These are phyloP conservation scores for Selaginella tamariscina DNA, from an alignment of 75 land plant species.

Conservation along the genomic window DNA sequence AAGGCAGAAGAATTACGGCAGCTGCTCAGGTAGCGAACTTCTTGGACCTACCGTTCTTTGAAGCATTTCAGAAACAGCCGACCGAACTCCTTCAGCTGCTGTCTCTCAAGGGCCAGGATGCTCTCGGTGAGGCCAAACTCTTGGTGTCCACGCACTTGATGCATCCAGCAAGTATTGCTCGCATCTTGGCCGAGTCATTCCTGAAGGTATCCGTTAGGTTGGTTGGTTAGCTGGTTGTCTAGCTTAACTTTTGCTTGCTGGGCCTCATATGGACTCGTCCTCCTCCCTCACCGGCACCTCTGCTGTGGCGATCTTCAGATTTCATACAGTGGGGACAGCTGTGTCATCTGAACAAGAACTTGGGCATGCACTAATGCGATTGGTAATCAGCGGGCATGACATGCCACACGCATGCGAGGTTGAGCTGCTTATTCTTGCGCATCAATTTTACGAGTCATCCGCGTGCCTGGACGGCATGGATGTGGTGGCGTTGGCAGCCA, in stretches of 20 bases:
- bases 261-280: constrained; percentile 78
- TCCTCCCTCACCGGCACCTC: constrained; percentile 78
- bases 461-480: constrained; percentile 96
- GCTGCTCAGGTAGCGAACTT: constrained; percentile 75
- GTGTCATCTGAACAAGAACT: constrained; percentile 88
- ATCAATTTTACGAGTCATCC: constrained; percentile 89
- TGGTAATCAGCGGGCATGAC: constrained; percentile 92
- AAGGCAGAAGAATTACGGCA: constrained; percentile 70
- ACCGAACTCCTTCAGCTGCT: constrained; percentile 81
- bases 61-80: constrained; percentile 74
- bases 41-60: constrained; percentile 60
- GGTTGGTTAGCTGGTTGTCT: neutral
- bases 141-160: constrained; percentile 79
- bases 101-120: constrained; percentile 96
- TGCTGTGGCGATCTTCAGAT: constrained; percentile 87
- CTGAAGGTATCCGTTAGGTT: constrained; percentile 44
- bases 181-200: constrained; percentile 90
- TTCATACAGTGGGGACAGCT: constrained; percentile 91
- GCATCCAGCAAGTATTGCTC: constrained; percentile 74
- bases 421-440: constrained; percentile 85
- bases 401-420: constrained; percentile 99
- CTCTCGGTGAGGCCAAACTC: constrained; percentile 80
- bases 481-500: constrained; percentile 90
- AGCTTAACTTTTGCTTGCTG: constrained; percentile 79
- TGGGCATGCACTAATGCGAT: constrained; percentile 94